These are phyloP conservation scores for Coprinopsis sp. DNA, from an alignment of 768 basidiomycete species.

Conservation along the genomic window DNA sequence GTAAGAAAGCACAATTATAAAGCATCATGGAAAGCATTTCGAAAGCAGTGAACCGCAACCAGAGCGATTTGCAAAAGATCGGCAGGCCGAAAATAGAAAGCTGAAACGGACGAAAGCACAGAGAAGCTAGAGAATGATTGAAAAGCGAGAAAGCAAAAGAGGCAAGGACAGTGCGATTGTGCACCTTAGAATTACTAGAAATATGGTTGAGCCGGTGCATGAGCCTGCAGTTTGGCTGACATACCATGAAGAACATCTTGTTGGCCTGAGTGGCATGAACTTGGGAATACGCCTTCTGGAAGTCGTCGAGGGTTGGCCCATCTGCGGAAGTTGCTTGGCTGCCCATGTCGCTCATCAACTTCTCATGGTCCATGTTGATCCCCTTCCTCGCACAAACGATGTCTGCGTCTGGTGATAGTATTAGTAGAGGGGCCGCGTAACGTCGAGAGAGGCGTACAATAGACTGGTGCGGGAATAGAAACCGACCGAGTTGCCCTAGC, in stretches of 20 bases:
- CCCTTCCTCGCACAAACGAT: conserved; percentile 79
- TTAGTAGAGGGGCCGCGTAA: not conserved
- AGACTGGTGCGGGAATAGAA: conserved; percentile 81
- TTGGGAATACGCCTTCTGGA: conserved; percentile 41
- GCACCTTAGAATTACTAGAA: too few species aligned
- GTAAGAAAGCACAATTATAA: too few species aligned
- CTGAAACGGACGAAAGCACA: too few species aligned
- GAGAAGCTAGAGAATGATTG: too few species aligned
- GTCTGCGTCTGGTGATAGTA: conserved; percentile 57
- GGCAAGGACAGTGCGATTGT: too few species aligned
- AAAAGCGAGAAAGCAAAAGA: too few species aligned
- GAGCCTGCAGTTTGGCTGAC: too few species aligned
- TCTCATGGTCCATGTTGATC: conserved; percentile 72
- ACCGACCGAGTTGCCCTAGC: conserved; percentile 80
- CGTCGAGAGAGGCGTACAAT: conserved; percentile 49
- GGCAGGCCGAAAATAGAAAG: too few species aligned
- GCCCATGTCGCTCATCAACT: conserved; percentile 54
- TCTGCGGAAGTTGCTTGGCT: conserved; percentile 40
- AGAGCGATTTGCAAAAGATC: too few species aligned
- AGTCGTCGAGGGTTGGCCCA: conserved; percentile 40
- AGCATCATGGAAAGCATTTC: too few species aligned
- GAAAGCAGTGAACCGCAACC: too few species aligned
- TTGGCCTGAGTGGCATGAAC: conserved; percentile 46
- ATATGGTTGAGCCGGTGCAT: too few species aligned
- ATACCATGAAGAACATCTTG: conserved; percentile 59